These are phyloP conservation scores for Cladophialophora psammophila DNA, from an alignment of 2,329 filamentous ascomycete genomes.

Conservation along the genomic window DNA sequence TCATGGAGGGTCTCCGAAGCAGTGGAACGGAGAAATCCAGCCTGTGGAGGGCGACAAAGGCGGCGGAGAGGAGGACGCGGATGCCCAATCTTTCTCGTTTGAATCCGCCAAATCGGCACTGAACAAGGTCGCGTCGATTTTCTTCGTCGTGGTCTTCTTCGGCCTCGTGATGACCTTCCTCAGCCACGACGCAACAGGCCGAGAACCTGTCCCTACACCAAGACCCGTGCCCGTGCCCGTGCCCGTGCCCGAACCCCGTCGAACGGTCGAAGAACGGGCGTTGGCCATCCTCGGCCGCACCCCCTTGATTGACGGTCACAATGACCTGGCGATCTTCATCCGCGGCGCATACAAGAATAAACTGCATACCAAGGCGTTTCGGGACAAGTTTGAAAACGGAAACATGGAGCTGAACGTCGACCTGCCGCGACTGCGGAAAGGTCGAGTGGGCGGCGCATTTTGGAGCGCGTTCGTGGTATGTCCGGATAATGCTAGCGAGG, in stretches of 20 bases:
- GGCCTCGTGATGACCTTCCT: slow-evolving; percentile 35
- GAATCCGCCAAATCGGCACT: slow-evolving; percentile 30
- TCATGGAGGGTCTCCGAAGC: slow-evolving; percentile 9
- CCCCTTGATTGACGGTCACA: slow-evolving; percentile 76
- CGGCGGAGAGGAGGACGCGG: slow-evolving; percentile 31
- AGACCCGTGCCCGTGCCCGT: not conserved
- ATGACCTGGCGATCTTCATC: slow-evolving; percentile 81
- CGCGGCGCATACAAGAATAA: slow-evolving; percentile 74
- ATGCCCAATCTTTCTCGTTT: slow-evolving; percentile 19
- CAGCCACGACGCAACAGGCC: slow-evolving; percentile 19
- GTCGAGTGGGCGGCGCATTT: slow-evolving; percentile 83
- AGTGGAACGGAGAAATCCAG: slow-evolving; percentile 16
- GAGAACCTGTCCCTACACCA: slow-evolving; percentile 19
- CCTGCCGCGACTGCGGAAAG: slow-evolving; percentile 73
- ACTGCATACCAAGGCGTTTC: slow-evolving; percentile 78
- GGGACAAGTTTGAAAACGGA: slow-evolving; percentile 74
- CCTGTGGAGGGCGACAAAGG: not conserved
- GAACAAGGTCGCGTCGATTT: slow-evolving; percentile 30
- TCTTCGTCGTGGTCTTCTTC: slow-evolving; percentile 38
- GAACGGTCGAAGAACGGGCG: slow-evolving; percentile 50
- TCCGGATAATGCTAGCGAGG: slow-evolving; percentile 67
- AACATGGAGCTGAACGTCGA: slow-evolving; percentile 76
- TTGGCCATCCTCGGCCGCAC: slow-evolving; percentile 54
- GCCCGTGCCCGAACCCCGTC: slow-evolving; percentile 9
- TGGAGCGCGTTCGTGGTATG: slow-evolving; percentile 89